Percentiles rank a stretch among this genome's conserved stretches.
Conservation (phyloP, 441 rosid species). For the Erodium trifolium region DNA sequence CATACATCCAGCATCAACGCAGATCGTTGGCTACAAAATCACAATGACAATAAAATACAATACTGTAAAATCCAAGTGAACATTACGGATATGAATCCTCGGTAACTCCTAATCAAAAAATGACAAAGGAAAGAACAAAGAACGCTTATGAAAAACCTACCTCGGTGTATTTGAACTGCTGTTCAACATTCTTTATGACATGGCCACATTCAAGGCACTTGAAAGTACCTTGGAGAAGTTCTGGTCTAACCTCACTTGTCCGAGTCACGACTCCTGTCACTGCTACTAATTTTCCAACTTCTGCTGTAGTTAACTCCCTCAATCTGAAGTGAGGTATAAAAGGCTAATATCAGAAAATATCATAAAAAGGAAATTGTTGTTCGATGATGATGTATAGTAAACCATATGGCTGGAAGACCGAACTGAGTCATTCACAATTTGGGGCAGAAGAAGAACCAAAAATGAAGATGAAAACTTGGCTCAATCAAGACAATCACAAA, state of each 20-base stretch:
- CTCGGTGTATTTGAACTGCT: constrained; percentile 93
- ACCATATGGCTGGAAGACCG: background rate
- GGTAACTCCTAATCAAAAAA: background rate
- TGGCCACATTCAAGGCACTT: constrained; percentile 79
- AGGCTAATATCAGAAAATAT: background rate
- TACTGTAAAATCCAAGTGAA: background rate
- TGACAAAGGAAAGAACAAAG: constrained; percentile 2
- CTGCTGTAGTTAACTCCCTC: constrained; percentile 74
- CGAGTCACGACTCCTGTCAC: constrained; percentile 94
- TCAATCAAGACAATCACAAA: background rate
- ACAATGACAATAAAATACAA: background rate
- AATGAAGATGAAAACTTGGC: background rate
- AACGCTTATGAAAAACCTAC: constrained; percentile 22
- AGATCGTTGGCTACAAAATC: constrained; percentile 66
- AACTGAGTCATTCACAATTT: background rate
- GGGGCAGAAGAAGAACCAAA: background rate
- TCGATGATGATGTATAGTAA: background rate
- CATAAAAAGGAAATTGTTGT: background rate
- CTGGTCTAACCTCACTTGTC: constrained; percentile 94
- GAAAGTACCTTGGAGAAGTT: constrained; percentile 83
- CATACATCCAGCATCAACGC: constrained; percentile 57
- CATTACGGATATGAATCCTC: background rate
- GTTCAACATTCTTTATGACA: constrained; percentile 76
- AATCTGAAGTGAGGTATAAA: constrained; percentile 30
- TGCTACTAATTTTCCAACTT: constrained; percentile 80